These are phyloP conservation scores for Peterozyma xylosa DNA, from an alignment of 805 yeast genomes.

Conservation along the genomic window DNA sequence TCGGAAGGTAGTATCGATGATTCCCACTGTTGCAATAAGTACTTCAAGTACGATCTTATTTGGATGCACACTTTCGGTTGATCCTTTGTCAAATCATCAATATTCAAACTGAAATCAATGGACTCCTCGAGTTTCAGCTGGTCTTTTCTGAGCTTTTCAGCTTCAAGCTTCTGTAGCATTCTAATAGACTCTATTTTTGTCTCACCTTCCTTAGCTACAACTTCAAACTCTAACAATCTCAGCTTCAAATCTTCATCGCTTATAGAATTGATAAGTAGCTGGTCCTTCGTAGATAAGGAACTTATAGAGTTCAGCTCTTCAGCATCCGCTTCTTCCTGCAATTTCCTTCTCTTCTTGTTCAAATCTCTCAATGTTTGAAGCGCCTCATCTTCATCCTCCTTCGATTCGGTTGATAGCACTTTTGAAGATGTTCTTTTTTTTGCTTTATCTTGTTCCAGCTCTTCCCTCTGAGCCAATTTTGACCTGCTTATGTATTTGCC, in stretches of 20 bases:
- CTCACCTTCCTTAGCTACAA: slow-evolving; percentile 11
- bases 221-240: slow-evolving; percentile 16
- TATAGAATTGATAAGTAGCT: slow-evolving; percentile 9
- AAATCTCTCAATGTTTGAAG: background rate
- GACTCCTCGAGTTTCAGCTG: slow-evolving; percentile 22
- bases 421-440: slow-evolving; percentile 1
- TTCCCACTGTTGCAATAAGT: slow-evolving; percentile 33
- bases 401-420: slow-evolving; percentile 1
- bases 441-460: slow-evolving; percentile 3
- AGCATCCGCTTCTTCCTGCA: slow-evolving; percentile 5
- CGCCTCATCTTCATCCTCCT: background rate
- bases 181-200: slow-evolving; percentile 15
- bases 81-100: slow-evolving; percentile 26
- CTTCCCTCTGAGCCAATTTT: slow-evolving; percentile 23
- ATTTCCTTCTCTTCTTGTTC: background rate
- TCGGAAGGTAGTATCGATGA: background rate
- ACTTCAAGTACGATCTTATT: slow-evolving; percentile 39
- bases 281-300: background rate
- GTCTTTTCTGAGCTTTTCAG: slow-evolving; percentile 16
- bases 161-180: slow-evolving; percentile 9
- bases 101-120: slow-evolving; percentile 13
- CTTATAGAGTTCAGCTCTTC: slow-evolving; percentile 1
- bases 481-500: slow-evolving; percentile 8
- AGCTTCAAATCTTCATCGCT: slow-evolving; percentile 19
- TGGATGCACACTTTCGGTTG: slow-evolving; percentile 27